A percentile compares a stretch with the other conserved stretches of the same genome.
Conservation (phyloP, 371 early-diverging fungal genomes). For the Paraphysoderma sedebokerense region DNA sequence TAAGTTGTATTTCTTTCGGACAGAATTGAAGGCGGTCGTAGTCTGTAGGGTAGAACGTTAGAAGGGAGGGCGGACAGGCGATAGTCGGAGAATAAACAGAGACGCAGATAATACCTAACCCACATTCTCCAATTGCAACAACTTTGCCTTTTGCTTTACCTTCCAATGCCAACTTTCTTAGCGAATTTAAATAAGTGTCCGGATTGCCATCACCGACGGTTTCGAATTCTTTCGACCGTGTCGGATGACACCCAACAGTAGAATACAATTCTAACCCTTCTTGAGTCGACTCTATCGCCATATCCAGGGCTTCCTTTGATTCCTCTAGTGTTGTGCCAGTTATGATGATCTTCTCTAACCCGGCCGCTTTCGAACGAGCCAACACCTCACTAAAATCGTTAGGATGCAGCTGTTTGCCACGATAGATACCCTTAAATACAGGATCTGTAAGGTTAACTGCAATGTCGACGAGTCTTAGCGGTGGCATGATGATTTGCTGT, state of each 20-base stretch:
- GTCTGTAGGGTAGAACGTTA: too few species aligned
- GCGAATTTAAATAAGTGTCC: slow-evolving; percentile 33
- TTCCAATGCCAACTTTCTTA: slow-evolving; percentile 23
- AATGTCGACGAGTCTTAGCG: slow-evolving; percentile 36
- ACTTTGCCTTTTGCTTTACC: slow-evolving; percentile 22
- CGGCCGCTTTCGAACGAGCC: slow-evolving; percentile 38
- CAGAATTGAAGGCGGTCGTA: slow-evolving; percentile 81
- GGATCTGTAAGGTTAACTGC: slow-evolving; percentile 70
- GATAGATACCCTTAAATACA: slow-evolving; percentile 66
- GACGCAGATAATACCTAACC: slow-evolving; percentile 31
- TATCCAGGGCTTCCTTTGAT: slow-evolving; percentile 32
- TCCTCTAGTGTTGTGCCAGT: slow-evolving; percentile 56
- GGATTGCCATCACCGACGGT: slow-evolving; percentile 24
- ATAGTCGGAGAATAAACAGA: not conserved
- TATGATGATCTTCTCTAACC: slow-evolving; percentile 51
- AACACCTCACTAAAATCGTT: slow-evolving; percentile 49
- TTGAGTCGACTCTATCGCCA: slow-evolving; percentile 20
- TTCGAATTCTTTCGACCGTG: slow-evolving; percentile 58
- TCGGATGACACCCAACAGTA: slow-evolving; percentile 83
- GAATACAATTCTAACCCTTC: slow-evolving; percentile 32
- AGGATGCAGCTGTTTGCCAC: slow-evolving; percentile 51
- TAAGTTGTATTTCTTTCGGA: slow-evolving; percentile 47
- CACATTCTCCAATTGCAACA: slow-evolving; percentile 85
- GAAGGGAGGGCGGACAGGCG: not conserved
- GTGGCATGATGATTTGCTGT: too few species aligned